Evolutionary conservation across 352 stramenopile species (phyloP).

Genomic region (Paralagenidium karlingii): DNA sequence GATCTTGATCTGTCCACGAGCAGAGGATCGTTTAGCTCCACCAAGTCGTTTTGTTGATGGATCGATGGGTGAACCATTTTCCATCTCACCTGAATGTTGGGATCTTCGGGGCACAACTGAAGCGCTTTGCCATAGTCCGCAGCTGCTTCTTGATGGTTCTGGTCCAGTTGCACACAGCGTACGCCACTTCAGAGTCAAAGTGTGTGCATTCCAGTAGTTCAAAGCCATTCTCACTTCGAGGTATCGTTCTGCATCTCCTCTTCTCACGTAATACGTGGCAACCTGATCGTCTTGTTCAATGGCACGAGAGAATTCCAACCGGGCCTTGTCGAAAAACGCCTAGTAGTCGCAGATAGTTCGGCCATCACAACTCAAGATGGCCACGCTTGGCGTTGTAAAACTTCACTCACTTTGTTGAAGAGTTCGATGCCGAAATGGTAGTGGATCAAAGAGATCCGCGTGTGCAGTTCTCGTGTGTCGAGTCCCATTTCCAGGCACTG

Average conservation of each 20-base stretch:
- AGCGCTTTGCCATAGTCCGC: slow-evolving; percentile 11
- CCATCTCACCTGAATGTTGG: too few relatives aligned
- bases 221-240: slow-evolving; percentile 51
- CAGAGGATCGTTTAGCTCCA: too few relatives aligned
- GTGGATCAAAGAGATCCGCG: slow-evolving; percentile 57
- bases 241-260: slow-evolving; percentile 59
- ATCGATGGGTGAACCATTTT: too few relatives aligned
- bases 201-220: slow-evolving; percentile 27
- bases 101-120: slow-evolving; percentile 39
- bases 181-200: too few relatives aligned
- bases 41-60: too few relatives aligned
- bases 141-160: slow-evolving; percentile 6
- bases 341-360: too few relatives aligned
- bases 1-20: too few relatives aligned
- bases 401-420: slow-evolving; percentile 68
- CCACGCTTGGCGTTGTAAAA: too few relatives aligned
- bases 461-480: slow-evolving; percentile 28
- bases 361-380: too few relatives aligned
- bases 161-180: background rate
- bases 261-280: slow-evolving; percentile 47
- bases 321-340: slow-evolving; percentile 55
- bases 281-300: slow-evolving; percentile 42
- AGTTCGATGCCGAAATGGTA: slow-evolving; percentile 73
- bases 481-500: slow-evolving; percentile 45
- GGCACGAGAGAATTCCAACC: slow-evolving; percentile 51